Conservation (phyloP, 148 eudicot species). For the Amaranthus hypochondriacus region DNA sequence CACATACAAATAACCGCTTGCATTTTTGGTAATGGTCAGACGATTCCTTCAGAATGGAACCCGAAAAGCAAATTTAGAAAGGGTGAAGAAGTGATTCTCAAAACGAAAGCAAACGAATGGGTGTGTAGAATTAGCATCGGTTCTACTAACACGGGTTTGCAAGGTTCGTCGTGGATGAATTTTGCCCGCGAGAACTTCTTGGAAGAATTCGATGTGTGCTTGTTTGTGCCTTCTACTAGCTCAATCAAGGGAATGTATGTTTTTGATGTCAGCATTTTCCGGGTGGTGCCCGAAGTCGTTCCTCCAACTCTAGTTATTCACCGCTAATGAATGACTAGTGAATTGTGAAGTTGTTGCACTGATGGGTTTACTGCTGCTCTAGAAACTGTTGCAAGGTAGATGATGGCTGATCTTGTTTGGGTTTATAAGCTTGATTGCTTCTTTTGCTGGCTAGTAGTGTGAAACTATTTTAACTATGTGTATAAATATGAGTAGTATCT, state of each 20-base stretch:
- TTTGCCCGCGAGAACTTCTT: constrained; percentile 39
- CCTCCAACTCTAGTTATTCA: neutral
- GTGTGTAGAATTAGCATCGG: neutral
- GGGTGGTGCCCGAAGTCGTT: constrained; percentile 34
- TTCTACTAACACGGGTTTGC: constrained; percentile 13
- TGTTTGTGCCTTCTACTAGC: constrained; percentile 32
- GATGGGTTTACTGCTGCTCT: neutral
- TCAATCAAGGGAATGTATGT: constrained; percentile 2
- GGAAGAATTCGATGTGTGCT: constrained; percentile 44
- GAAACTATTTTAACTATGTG: too few species aligned
- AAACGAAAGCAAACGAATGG: constrained; percentile 30
- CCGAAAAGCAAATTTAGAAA: constrained; percentile 6
- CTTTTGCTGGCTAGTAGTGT: too few species aligned
- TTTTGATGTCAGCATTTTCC: constrained; percentile 41
- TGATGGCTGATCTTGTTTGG: neutral
- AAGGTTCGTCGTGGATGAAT: constrained; percentile 29
- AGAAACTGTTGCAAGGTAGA: neutral
- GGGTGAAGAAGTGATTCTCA: constrained; percentile 29
- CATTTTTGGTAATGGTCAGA: constrained; percentile 20
- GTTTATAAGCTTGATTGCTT: too few species aligned
- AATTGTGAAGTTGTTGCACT: too few species aligned
- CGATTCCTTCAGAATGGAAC: constrained; percentile 36
- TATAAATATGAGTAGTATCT: too few species aligned
- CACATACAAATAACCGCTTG: too few species aligned
- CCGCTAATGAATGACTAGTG: neutral